phyloP scores from a whole-genome alignment of 345 rosid species.

The Moricandia moricandioides region DNA sequence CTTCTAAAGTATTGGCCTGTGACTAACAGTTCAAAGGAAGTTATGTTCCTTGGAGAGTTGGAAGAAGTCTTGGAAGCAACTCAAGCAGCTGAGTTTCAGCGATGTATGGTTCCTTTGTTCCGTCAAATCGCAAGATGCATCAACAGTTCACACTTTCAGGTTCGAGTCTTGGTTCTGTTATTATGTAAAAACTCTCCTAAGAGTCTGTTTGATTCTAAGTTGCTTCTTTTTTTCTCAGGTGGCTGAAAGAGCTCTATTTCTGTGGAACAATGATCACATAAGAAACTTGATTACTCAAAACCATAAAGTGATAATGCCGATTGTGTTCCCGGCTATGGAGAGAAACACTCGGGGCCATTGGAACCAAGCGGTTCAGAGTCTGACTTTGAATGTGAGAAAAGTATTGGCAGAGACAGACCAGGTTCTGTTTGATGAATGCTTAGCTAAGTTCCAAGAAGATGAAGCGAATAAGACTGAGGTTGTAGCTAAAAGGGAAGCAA shows the following conservation, averaged over 20 bases:
- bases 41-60: slow-evolving; percentile 79
- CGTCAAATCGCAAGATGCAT: slow-evolving; percentile 60
- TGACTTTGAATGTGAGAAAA: slow-evolving; percentile 56
- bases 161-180: slow-evolving; percentile 17
- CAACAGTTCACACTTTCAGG: slow-evolving; percentile 86
- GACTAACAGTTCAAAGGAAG: slow-evolving; percentile 76
- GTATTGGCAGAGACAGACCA: slow-evolving; percentile 57
- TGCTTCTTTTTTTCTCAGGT: not conserved
- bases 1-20: slow-evolving; percentile 75
- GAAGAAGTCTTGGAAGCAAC: slow-evolving; percentile 84
- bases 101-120: slow-evolving; percentile 71
- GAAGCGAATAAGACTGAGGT: slow-evolving; percentile 47
- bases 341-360: slow-evolving; percentile 53
- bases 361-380: slow-evolving; percentile 68
- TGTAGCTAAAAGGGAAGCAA: slow-evolving; percentile 49
- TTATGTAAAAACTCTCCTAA: too few species aligned
- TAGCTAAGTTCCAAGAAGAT: slow-evolving; percentile 53
- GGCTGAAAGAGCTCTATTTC: slow-evolving; percentile 61
- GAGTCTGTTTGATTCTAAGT: too few species aligned
- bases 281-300: slow-evolving; percentile 50
- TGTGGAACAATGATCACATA: slow-evolving; percentile 66
- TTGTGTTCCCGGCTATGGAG: slow-evolving; percentile 59
- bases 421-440: slow-evolving; percentile 64
- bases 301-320: slow-evolving; percentile 40
- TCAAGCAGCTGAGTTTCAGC: slow-evolving; percentile 51